phyloP scores from a whole-genome alignment of 352 stramenopile species.

The Achlya hypogyna region DNA sequence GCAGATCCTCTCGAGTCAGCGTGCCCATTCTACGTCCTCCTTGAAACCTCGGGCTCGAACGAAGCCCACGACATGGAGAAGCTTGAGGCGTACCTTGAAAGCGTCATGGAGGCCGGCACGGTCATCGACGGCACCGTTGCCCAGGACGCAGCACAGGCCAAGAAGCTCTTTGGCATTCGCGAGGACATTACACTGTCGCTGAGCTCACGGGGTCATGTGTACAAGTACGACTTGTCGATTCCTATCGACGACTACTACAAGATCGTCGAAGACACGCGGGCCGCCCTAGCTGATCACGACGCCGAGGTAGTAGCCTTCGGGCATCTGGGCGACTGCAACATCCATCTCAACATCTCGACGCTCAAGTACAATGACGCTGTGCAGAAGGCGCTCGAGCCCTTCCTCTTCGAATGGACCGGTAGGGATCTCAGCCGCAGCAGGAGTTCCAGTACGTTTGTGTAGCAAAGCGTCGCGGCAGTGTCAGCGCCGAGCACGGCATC shows the following conservation, averaged over 20 bases:
- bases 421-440: slow-evolving; percentile 8
- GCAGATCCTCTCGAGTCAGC: slow-evolving; percentile 54
- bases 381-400: slow-evolving; percentile 55
- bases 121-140: slow-evolving; percentile 90
- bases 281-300: slow-evolving; percentile 34
- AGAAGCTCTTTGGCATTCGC: slow-evolving; percentile 90
- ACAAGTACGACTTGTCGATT: slow-evolving; percentile 98
- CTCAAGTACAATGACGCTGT: slow-evolving; percentile 55
- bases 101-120: slow-evolving; percentile 50
- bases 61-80: slow-evolving; percentile 88
- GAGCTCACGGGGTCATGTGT: slow-evolving; percentile 80
- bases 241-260: slow-evolving; percentile 87
- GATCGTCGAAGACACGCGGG: slow-evolving; percentile 75
- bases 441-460: not conserved
- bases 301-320: slow-evolving; percentile 83
- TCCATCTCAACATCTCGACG: slow-evolving; percentile 94
- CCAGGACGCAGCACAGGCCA: slow-evolving; percentile 85
- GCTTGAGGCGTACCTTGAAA: slow-evolving; percentile 74
- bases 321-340: slow-evolving; percentile 94
- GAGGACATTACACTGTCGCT: slow-evolving; percentile 91
- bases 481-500: slow-evolving; percentile 96
- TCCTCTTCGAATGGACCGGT: slow-evolving; percentile 79
- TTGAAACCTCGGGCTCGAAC: slow-evolving; percentile 94
- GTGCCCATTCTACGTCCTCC: slow-evolving; percentile 89
- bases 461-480: slow-evolving; percentile 85